These are phyloP conservation scores for Diplocarpon mali DNA, from an alignment of 2,329 filamentous ascomycete species.

Conservation along the genomic window DNA sequence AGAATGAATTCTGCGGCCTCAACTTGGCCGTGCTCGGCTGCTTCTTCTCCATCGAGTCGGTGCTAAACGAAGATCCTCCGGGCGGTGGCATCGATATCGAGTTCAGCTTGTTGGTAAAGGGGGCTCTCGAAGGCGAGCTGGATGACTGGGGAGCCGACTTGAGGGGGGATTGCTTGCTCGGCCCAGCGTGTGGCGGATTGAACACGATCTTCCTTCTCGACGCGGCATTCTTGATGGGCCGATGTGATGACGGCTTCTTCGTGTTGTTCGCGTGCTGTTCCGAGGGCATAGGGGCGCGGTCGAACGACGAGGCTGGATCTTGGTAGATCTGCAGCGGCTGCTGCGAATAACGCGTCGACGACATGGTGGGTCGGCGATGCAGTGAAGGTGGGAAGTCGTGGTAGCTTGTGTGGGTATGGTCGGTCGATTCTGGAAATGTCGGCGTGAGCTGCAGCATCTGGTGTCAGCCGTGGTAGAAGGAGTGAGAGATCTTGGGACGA, in stretches of 20 bases:
- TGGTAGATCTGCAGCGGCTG: slow-evolving; percentile 47
- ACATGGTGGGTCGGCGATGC: slow-evolving; percentile 30
- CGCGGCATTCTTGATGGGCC: slow-evolving; percentile 28
- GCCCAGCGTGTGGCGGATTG: slow-evolving; percentile 44
- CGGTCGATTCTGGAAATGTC: slow-evolving; percentile 48
- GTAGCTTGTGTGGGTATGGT: slow-evolving; percentile 39
- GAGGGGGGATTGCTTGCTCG: slow-evolving; percentile 53
- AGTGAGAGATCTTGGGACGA: too few relatives aligned
- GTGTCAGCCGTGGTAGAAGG: slow-evolving; percentile 10
- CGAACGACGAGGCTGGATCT: slow-evolving; percentile 37
- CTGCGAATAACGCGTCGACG: slow-evolving; percentile 41
- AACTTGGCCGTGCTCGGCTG: slow-evolving; percentile 45
- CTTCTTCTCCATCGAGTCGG: slow-evolving; percentile 62
- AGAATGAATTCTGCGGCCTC: slow-evolving; percentile 43
- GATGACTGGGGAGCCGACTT: slow-evolving; percentile 47
- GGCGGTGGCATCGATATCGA: slow-evolving; percentile 59
- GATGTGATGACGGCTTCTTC: slow-evolving; percentile 29
- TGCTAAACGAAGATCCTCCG: slow-evolving; percentile 38
- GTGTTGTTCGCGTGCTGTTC: slow-evolving; percentile 15
- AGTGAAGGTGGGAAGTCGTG: slow-evolving; percentile 4
- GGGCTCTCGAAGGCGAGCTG: slow-evolving; percentile 48
- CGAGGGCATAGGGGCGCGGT: slow-evolving; percentile 26
- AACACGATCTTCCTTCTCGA: slow-evolving; percentile 54
- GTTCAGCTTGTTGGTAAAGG: slow-evolving; percentile 55
- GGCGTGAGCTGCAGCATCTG: slow-evolving; percentile 14